Evolutionary conservation across 1,284 basidiomycete species (phyloP).

Genomic region (Ganoderma boninense): DNA sequence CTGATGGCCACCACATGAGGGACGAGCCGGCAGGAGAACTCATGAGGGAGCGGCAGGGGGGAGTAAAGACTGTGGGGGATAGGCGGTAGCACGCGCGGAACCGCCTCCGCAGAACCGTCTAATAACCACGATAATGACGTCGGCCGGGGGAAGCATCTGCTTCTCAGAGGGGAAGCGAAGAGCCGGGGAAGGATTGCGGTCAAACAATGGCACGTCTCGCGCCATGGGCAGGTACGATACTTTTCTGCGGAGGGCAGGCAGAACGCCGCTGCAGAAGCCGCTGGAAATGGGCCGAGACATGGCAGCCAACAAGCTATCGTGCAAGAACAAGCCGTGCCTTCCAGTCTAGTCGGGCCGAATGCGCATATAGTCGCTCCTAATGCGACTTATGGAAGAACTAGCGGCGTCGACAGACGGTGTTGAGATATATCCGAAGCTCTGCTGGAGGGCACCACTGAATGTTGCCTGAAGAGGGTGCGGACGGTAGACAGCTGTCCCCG

Average conservation of each 20-base stretch:
- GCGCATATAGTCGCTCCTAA: neutral
- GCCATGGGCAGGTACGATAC: neutral
- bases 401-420: neutral
- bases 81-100: neutral
- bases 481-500: neutral
- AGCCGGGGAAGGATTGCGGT: neutral
- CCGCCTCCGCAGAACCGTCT: neutral
- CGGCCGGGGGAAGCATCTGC: neutral
- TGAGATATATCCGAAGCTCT: neutral
- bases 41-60: slow-evolving; percentile 1
- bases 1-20: slow-evolving; percentile 28
- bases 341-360: neutral
- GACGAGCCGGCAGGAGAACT: neutral
- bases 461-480: neutral
- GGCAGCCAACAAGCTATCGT: neutral
- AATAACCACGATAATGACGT: slow-evolving; percentile 9
- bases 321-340: neutral
- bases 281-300: neutral
- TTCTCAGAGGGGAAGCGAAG: slow-evolving; percentile 13
- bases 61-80: slow-evolving; percentile 8
- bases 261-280: neutral
- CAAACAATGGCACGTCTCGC: neutral
- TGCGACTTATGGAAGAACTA: slow-evolving; percentile 1
- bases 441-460: neutral
- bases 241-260: neutral